Evolutionary conservation across 495 filamentous ascomycete genomes (phyloP).

Genomic region (Penicillium pulvis): DNA sequence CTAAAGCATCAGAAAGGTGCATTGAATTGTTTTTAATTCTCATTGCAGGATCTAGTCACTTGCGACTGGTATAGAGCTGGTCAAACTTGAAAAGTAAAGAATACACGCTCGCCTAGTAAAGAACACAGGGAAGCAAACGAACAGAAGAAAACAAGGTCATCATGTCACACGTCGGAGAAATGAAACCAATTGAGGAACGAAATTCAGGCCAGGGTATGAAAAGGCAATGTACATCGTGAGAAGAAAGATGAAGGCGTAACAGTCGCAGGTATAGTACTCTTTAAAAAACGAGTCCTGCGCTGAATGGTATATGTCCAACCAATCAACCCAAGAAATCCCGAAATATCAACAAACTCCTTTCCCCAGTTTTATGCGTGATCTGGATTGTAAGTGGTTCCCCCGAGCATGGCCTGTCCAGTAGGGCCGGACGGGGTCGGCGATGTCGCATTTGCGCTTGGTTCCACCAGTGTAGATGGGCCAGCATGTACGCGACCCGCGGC

Average conservation of each 20-base stretch:
- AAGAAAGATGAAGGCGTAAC: neutral
- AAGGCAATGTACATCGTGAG: slow-evolving; percentile 21
- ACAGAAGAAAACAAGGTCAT: slow-evolving; percentile 1
- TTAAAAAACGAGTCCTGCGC: neutral
- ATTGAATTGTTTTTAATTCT: neutral
- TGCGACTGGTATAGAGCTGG: slow-evolving; percentile 14
- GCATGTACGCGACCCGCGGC: slow-evolving; percentile 51
- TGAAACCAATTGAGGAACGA: neutral
- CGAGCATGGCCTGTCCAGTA: slow-evolving; percentile 54
- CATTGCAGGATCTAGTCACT: neutral
- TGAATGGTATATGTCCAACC: slow-evolving; percentile 22
- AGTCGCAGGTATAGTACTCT: neutral
- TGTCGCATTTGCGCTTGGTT: slow-evolving; percentile 43
- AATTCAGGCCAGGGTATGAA: slow-evolving; percentile 6
- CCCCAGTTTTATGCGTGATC: slow-evolving; percentile 51
- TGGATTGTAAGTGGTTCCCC: slow-evolving; percentile 69
- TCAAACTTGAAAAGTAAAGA: neutral
- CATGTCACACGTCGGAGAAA: slow-evolving; percentile 7
- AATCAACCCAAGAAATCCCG: slow-evolving; percentile 2
- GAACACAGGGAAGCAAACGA: neutral
- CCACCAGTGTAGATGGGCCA: slow-evolving; percentile 30
- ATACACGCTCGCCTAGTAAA: slow-evolving; percentile 8
- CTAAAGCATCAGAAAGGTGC: neutral
- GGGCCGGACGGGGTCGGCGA: slow-evolving; percentile 36
- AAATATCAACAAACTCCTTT: slow-evolving; percentile 6